Conservation (phyloP, 2,329 filamentous ascomycete genomes). For the Helicocarpus griseus region DNA sequence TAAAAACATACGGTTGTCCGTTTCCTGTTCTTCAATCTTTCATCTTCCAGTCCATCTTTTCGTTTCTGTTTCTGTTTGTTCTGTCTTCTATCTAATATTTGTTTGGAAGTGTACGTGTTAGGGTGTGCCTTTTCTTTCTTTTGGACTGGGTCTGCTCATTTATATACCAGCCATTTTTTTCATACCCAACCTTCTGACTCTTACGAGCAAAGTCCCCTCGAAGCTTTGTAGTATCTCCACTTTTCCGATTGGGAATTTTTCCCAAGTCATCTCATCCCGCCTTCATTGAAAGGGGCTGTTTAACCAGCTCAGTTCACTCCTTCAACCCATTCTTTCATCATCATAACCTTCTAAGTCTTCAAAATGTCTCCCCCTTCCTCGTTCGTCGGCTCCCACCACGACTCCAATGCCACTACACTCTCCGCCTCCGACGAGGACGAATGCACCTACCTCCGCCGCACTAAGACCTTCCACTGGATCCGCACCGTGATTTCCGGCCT, state of each 20-base stretch:
- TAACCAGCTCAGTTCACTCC: slow-evolving; percentile 5
- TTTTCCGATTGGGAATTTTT: not conserved
- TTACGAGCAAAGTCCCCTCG: not conserved
- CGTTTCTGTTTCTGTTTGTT: not conserved
- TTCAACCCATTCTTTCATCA: slow-evolving; percentile 3
- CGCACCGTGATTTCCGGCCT: slow-evolving; percentile 26
- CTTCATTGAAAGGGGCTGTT: not conserved
- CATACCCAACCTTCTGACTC: not conserved
- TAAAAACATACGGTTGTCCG: not conserved
- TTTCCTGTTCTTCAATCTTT: not conserved
- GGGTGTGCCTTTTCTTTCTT: not conserved
- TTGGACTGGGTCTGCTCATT: not conserved
- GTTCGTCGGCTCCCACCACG: slow-evolving; percentile 14
- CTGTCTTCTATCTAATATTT: too few relatives aligned
- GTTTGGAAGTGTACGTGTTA: not conserved
- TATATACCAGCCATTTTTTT: not conserved
- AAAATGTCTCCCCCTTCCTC: slow-evolving; percentile 20
- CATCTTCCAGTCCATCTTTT: not conserved
- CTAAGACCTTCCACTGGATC: slow-evolving; percentile 23
- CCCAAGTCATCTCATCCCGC: not conserved
- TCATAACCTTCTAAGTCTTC: slow-evolving; percentile 2
- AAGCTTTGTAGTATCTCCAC: not conserved
- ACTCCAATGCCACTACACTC: slow-evolving; percentile 21
- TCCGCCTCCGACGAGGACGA: slow-evolving; percentile 29
- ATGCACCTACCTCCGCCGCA: slow-evolving; percentile 25